Conservation (phyloP, 2,329 filamentous ascomycete genomes). For the Magnaporthiopsis incrustans region DNA sequence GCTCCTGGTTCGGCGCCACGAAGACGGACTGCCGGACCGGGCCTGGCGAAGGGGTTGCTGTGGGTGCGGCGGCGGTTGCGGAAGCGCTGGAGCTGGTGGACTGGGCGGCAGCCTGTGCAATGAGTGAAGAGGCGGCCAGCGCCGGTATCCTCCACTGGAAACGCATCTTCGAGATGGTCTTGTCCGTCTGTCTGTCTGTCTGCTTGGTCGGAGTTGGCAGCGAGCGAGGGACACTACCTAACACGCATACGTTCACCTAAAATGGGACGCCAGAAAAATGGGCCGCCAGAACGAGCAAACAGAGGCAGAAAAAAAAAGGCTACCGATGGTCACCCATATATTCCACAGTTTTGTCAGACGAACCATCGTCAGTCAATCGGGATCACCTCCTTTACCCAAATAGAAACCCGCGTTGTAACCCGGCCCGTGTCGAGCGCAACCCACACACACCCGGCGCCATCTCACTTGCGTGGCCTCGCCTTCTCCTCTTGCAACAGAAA, state of each 20-base stretch:
- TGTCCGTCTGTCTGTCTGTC: background rate
- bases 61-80: background rate
- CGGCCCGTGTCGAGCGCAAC: too few relatives aligned
- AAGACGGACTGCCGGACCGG: slow-evolving; percentile 20
- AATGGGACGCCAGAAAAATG: too few relatives aligned
- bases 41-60: background rate
- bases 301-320: too few relatives aligned
- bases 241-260: too few relatives aligned
- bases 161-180: background rate
- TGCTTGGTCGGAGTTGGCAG: too few relatives aligned
- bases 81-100: background rate
- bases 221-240: too few relatives aligned
- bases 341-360: background rate
- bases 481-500: background rate
- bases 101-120: background rate
- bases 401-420: background rate
- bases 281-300: too few relatives aligned
- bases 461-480: background rate
- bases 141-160: background rate
- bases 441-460: background rate
- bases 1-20: slow-evolving; percentile 31
- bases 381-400: background rate
- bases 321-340: too few relatives aligned
- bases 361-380: background rate
- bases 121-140: background rate